Base-by-base conservation (phyloP, 805 yeast species). In the Candida manassasensis region DNA sequence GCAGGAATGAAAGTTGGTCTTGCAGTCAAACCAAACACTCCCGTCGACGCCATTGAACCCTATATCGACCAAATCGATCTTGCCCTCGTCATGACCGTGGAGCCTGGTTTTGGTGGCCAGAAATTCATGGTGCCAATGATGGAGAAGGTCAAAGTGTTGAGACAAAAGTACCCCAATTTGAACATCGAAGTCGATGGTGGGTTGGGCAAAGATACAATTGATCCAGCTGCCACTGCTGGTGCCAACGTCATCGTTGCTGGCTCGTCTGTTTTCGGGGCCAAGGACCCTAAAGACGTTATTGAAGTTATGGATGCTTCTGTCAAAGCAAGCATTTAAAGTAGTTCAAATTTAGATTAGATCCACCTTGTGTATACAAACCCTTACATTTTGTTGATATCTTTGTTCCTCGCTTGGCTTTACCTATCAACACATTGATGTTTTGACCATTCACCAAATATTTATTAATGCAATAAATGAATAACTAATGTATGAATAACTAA, bases 51-150 rank as follows among this genome's bases (percentile, higher is more conserved):
- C 3, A 71, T 89, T 28, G 79, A 69, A 50, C 89, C 85, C 19
- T 63, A 85, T 41, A 90, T 81, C 17, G 81, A 81, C 32, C 67
- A 75, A 38, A 69, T 90, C 47, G 97, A 93, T 59, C 86, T 90
- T 96, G 89, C 86, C n/a, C 71, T 93, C 39, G 82, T 93, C 28
- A 93, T 90, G 97, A 93, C 98, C 2, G 97, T 93, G 22, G 98
- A 93, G 65, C 98, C 98, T 10, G 98, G 98, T 0, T 90, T 93
- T 57, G 98, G 98, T 15, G 98, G 98, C 30, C 98, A 93, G 65
- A 84, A 83, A 59, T 93, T 93, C 69, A 88, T 86, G 96, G 67
- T 78, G 13, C 85, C 79, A 40, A 89, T 90, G 96, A 89, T 93
- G 97, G 87, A 94, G 43, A 90, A 90, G 63, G 97, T 90, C 32